These are phyloP conservation scores for Phylloporus rhodoxanthus DNA, from an alignment of 768 basidiomycete genomes.

Conservation along the genomic window DNA sequence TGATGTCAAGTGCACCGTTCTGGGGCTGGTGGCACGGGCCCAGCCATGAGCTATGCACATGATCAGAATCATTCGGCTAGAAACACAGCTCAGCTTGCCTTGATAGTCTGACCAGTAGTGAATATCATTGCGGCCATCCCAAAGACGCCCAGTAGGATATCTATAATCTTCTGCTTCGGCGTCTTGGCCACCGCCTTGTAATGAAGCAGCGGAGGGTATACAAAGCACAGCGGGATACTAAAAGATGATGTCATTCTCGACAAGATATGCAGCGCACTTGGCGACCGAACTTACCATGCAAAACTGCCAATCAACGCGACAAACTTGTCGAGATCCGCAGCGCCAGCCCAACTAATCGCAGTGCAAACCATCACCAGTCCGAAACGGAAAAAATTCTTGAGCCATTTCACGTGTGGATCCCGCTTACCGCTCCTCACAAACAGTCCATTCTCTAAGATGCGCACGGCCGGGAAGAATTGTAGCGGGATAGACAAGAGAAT, in stretches of 20 bases:
- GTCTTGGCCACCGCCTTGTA: slow-evolving; percentile 81
- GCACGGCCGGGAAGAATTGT: slow-evolving; percentile 95
- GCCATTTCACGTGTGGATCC: slow-evolving; percentile 83
- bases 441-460: slow-evolving; percentile 94
- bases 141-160: slow-evolving; percentile 72
- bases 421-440: slow-evolving; percentile 85
- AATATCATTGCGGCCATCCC: slow-evolving; percentile 68
- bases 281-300: slow-evolving; percentile 63
- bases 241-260: slow-evolving; percentile 10
- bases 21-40: slow-evolving; percentile 34
- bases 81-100: slow-evolving; percentile 33
- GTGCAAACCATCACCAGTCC: slow-evolving; percentile 73
- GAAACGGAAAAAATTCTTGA: slow-evolving; percentile 88
- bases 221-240: slow-evolving; percentile 89
- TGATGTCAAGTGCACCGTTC: slow-evolving; percentile 21
- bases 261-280: background rate
- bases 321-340: slow-evolving; percentile 90
- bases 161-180: slow-evolving; percentile 53
- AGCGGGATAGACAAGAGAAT: slow-evolving; percentile 89
- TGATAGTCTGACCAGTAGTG: slow-evolving; percentile 75
- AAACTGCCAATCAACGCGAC: slow-evolving; percentile 90
- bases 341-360: slow-evolving; percentile 75
- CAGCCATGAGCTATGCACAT: slow-evolving; percentile 50
- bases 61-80: slow-evolving; percentile 8
- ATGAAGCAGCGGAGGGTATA: slow-evolving; percentile 92